phyloP scores from a whole-genome alignment of 1,139 yeast genomes.

The Yamadazyma siamensis region DNA sequence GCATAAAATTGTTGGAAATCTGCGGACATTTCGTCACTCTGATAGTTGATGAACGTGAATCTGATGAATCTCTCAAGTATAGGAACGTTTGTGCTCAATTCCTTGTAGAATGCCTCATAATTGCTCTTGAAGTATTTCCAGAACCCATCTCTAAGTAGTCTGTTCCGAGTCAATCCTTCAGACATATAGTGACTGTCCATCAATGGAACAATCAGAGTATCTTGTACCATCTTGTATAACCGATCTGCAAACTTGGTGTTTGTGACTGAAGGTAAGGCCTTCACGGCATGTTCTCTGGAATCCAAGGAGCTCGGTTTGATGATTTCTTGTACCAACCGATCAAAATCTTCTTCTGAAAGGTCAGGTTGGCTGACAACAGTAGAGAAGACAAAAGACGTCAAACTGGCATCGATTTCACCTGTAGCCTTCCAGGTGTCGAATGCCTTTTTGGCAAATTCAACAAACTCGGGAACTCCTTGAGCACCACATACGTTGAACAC shows the following conservation, averaged over 20 bases:
- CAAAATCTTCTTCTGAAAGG: slow-evolving; percentile 42
- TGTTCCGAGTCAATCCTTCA: slow-evolving; percentile 49
- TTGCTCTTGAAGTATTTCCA: slow-evolving; percentile 57
- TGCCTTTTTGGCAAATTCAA: slow-evolving; percentile 40
- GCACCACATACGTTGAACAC: slow-evolving; percentile 52
- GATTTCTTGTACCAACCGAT: slow-evolving; percentile 48
- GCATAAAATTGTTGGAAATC: slow-evolving; percentile 52
- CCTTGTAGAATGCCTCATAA: slow-evolving; percentile 45
- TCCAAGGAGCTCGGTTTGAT: slow-evolving; percentile 59
- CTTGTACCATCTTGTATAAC: slow-evolving; percentile 38
- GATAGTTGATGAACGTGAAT: slow-evolving; percentile 47
- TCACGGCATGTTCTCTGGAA: slow-evolving; percentile 62
- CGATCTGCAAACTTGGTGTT: slow-evolving; percentile 30
- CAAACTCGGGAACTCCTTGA: slow-evolving; percentile 46
- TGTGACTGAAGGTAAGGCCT: slow-evolving; percentile 58
- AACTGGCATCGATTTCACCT: slow-evolving; percentile 49
- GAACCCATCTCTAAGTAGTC: slow-evolving; percentile 44
- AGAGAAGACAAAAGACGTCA: slow-evolving; percentile 51
- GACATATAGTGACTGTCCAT: slow-evolving; percentile 70
- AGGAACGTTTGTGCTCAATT: slow-evolving; percentile 55
- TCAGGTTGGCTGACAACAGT: slow-evolving; percentile 44
- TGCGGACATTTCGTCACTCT: slow-evolving; percentile 36
- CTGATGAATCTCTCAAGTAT: slow-evolving; percentile 64
- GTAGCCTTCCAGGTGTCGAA: slow-evolving; percentile 35
- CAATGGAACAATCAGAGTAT: slow-evolving; percentile 48